Evolutionary conservation across 176 grass and related monocot genomes (phyloP).

Genomic region (Lolium rigidum): DNA sequence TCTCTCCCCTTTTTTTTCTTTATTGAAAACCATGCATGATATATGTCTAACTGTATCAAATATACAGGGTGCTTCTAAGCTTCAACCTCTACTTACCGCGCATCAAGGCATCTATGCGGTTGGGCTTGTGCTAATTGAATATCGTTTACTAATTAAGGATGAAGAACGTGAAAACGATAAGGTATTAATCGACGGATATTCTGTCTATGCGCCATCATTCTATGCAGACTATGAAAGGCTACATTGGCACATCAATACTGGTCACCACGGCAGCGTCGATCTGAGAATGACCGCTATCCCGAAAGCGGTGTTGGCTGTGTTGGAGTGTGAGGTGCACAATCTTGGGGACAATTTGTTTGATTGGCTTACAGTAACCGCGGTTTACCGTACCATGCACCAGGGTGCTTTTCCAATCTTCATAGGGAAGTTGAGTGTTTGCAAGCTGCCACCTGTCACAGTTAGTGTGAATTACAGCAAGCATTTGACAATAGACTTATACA

Average conservation of each 20-base stretch:
- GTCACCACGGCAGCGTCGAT: not conserved
- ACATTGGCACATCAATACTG: slow-evolving; percentile 3
- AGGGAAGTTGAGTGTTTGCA: not conserved
- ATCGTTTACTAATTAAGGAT: not conserved
- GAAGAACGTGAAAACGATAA: not conserved
- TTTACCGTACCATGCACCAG: not conserved
- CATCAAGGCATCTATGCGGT: not conserved
- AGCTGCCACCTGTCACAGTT: not conserved
- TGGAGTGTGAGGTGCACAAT: slow-evolving; percentile 21
- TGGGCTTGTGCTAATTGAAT: not conserved
- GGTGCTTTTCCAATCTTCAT: not conserved
- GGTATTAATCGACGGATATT: slow-evolving; percentile 6
- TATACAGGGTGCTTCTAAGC: slow-evolving; percentile 3
- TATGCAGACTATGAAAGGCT: not conserved
- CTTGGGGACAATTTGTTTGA: not conserved
- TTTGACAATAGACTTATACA: not conserved
- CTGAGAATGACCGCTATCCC: not conserved
- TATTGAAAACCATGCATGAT: not conserved
- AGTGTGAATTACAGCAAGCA: not conserved
- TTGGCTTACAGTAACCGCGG: not conserved
- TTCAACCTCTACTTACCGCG: not conserved
- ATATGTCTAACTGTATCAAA: not conserved
- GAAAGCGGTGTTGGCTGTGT: not conserved
- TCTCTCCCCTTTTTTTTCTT: not conserved
- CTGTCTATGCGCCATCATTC: not conserved